Conservation (phyloP, 2,329 filamentous ascomycete species). For the Periglandula ipomoeae region DNA sequence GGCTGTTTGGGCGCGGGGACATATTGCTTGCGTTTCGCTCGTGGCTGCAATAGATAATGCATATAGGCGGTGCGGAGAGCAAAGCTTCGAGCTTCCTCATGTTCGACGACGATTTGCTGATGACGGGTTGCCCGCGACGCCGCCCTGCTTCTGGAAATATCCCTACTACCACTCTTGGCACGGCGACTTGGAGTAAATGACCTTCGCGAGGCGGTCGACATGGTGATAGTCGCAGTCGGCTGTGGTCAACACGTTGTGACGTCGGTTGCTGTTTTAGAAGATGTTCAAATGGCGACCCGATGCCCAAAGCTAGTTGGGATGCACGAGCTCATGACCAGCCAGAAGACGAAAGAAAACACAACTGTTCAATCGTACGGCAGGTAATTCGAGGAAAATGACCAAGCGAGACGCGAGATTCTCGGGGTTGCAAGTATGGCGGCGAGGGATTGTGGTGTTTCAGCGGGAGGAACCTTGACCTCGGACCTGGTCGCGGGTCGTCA, state of each 20-base stretch:
- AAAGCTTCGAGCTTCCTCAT: slow-evolving; percentile 84
- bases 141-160: slow-evolving; percentile 31
- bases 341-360: not conserved
- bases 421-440: too few relatives aligned
- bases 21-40: slow-evolving; percentile 83
- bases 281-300: slow-evolving; percentile 20
- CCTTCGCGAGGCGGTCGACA: slow-evolving; percentile 43
- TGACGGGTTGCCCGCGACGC: slow-evolving; percentile 28
- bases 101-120: slow-evolving; percentile 41
- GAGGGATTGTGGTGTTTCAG: too few relatives aligned
- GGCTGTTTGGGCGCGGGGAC: slow-evolving; percentile 57
- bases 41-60: slow-evolving; percentile 84
- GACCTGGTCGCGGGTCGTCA: too few relatives aligned
- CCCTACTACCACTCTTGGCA: slow-evolving; percentile 33
- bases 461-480: too few relatives aligned
- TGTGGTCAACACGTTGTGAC: not conserved
- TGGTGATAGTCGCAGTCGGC: slow-evolving; percentile 16
- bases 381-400: too few relatives aligned
- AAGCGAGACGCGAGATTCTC: too few relatives aligned
- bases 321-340: slow-evolving; percentile 7
- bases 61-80: slow-evolving; percentile 87
- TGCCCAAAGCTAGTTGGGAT: slow-evolving; percentile 15
- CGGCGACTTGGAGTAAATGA: slow-evolving; percentile 37
- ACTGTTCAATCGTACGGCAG: too few relatives aligned
- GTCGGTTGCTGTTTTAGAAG: not conserved